Evolutionary conservation across 2,329 filamentous ascomycete species (phyloP).

Genomic region (Lecanicillium sp.): DNA sequence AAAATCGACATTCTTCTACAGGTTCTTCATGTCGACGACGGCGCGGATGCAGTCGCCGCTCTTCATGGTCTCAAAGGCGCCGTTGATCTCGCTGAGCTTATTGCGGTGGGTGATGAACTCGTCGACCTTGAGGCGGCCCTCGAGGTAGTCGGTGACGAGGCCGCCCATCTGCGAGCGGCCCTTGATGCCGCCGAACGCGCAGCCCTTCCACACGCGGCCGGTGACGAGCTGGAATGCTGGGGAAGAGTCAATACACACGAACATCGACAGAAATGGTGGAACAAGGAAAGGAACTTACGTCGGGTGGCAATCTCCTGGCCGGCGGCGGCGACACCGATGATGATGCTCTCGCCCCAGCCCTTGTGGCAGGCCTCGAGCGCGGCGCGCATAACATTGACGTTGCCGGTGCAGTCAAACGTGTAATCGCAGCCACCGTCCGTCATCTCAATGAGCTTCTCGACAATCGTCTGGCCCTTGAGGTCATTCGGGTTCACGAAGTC

Average conservation of each 20-base stretch:
- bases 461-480: slow-evolving; percentile 71
- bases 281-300: slow-evolving; percentile 56
- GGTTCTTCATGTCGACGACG: slow-evolving; percentile 63
- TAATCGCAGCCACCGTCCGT: slow-evolving; percentile 98
- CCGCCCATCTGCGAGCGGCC: slow-evolving; percentile 85
- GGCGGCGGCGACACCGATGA: slow-evolving; percentile 94
- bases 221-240: slow-evolving; percentile 97
- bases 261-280: not conserved
- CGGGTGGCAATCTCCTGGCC: slow-evolving; percentile 92
- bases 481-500: slow-evolving; percentile 93
- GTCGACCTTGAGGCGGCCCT: slow-evolving; percentile 89
- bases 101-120: slow-evolving; percentile 99
- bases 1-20: slow-evolving; percentile 17
- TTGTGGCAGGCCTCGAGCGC: slow-evolving; percentile 98
- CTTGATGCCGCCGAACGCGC: slow-evolving; percentile 97
- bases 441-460: slow-evolving; percentile 92
- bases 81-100: slow-evolving; percentile 75
- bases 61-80: slow-evolving; percentile 91
- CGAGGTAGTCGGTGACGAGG: slow-evolving; percentile 84
- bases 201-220: slow-evolving; percentile 95
- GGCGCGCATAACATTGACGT: slow-evolving; percentile 90
- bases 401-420: slow-evolving; percentile 98
- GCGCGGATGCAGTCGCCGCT: slow-evolving; percentile 93
- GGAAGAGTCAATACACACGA: slow-evolving; percentile 18
- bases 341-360: slow-evolving; percentile 96